Base-by-base conservation (phyloP, 164 flowering plant species). In the Vitis rupestris region DNA sequence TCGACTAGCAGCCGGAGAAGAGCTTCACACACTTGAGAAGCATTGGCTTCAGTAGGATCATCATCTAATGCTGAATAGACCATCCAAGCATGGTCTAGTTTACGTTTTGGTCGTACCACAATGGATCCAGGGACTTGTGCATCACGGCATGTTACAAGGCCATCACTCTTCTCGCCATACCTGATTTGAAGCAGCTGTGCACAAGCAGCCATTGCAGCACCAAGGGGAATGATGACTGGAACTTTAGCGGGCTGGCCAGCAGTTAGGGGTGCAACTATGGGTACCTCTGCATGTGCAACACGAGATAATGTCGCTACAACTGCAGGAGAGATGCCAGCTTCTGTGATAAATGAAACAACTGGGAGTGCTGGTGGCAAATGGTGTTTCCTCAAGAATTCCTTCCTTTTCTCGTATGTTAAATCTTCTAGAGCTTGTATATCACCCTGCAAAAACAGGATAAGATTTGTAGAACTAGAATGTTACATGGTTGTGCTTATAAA, bases 61-160 rank as follows among this genome's bases (percentile, higher is more conserved):
- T 88, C 90, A 8, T 78, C 92, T 72, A 84, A 49, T 4, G 92
- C 75, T 9, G 99, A 92, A 66, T 93, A 95, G 15, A 90, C 99
- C 99, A 95, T 92, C 99, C 98, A 95, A 14, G 92, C 93, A 77
- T 95, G 99, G 74, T 95, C 99, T 62, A 95, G 37, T 69, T 93
- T 91, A 2, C 90, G 88, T 58, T 76, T 79, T 9, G 96, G 96
- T 48, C 89, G 70, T 9, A 95, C 96, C 17, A 93, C 98, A 47
- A 87, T 76, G 7, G 99, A 95, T 10, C 98, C 99, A 8, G 98
- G 99, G 59, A 95, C 99, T 77, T 87, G 96, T 2, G 99, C 98
- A 79, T 95, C 99, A n/a, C 94, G 88, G 47, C 99, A 80, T 2
- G 98, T 88, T 10, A 92, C 98, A 61, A 94, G 94, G 17, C 98